These are phyloP conservation scores for Castanopsis chinensis DNA, from an alignment of 306 rosid genomes.

Conservation along the genomic window DNA sequence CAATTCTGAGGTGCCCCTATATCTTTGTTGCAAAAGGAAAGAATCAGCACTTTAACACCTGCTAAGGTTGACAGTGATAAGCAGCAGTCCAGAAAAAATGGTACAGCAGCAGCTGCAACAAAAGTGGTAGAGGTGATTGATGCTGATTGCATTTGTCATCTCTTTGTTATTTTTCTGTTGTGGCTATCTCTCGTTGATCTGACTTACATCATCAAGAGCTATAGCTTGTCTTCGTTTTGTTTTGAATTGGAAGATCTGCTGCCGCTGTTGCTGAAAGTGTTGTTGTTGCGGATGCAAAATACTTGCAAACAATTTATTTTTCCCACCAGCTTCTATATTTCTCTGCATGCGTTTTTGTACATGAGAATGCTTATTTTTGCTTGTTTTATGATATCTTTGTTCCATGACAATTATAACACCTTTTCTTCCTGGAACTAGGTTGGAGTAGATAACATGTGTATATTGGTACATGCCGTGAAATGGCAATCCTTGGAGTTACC, in stretches of 20 bases:
- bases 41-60: too few species aligned
- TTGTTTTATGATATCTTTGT: background rate
- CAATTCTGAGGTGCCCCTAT: too few species aligned
- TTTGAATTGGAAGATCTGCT: background rate
- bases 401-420: background rate
- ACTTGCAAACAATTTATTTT: background rate
- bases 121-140: background rate
- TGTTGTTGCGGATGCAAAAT: background rate
- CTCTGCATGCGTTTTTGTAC: background rate
- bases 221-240: background rate
- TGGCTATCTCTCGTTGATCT: background rate
- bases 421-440: conserved; percentile 51
- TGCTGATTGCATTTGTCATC: background rate
- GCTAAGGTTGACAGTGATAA: too few species aligned
- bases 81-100: too few species aligned
- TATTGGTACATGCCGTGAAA: conserved; percentile 89
- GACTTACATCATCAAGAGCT: background rate
- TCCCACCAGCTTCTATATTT: background rate
- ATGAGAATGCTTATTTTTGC: background rate
- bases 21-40: too few species aligned
- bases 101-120: too few species aligned
- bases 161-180: background rate
- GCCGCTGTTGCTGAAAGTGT: background rate
- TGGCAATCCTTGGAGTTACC: conserved; percentile 66
- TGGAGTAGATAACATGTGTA: conserved; percentile 99